Evolutionary conservation across 345 rosid genomes (phyloP), one percentile per base, ranked within the genome.

Genomic region (Hibiscus tridactylites): DNA sequence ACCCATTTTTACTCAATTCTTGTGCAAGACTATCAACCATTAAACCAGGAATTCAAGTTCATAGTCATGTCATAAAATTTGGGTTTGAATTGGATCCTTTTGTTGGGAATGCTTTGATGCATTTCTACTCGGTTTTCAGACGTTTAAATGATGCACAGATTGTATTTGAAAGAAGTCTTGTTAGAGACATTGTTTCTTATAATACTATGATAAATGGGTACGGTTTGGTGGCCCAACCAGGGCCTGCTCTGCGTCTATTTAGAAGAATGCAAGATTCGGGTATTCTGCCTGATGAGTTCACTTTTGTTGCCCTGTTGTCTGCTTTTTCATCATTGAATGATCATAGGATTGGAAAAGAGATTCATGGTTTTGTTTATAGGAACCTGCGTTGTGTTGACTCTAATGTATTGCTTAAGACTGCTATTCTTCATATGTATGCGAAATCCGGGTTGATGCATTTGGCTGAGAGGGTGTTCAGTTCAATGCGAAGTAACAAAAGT

Each of bases 1-100:
- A 73, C 78, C 87, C 85, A n/a, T 79, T 81, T 49, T 21, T 79
- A 31, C 75, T 84, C 62, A 84, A 74, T 66, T 77, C 85, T 4
- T 79, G 79, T 29, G 26, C 80, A 10, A 79, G 72, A 77, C 28
- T 78, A 24, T 46, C 71, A n/a, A 82, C 72, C 15, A 21, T 73
- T 13, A 53, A 63, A 8, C 77, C 71, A 1, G 83, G 87, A 29
- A 49, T 13, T 69, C 80, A 73, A 77, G 75, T 81, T 74, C 87
- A 84, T 59, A 58, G 76, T 53, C 74, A 77, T 73, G 31, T 79
- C 8, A 61, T 70, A 12, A 79, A 78, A 62, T 68, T 71, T 42
- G 83, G 87, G 56, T 79, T 79, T 2, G 72, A 74, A 3, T 64
- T 57, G 66, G 81, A 81, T 75, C 80, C 77, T 52, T 81, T 75